phyloP scores from a whole-genome alignment of 2,329 filamentous ascomycete genomes.

The Cordyceps militaris region DNA sequence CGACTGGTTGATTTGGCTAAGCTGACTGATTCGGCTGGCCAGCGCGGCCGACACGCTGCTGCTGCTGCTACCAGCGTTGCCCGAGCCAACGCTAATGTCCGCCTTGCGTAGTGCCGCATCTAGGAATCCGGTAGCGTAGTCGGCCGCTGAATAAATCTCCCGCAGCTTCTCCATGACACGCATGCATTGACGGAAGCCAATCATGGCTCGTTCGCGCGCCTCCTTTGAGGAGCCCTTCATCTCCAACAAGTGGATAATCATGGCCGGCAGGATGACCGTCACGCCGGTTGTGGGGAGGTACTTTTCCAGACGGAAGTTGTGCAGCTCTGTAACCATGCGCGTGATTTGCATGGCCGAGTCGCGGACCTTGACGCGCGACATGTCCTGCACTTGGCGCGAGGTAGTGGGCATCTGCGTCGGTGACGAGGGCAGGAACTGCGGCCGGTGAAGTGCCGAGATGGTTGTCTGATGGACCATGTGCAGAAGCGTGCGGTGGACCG shows the following conservation, averaged over 20 bases:
- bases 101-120: constrained; percentile 86
- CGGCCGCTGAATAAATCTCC: constrained; percentile 88
- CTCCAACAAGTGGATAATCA: constrained; percentile 88
- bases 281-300: constrained; percentile 86
- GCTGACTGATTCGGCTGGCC: constrained; percentile 5
- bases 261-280: constrained; percentile 82
- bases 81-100: constrained; percentile 57
- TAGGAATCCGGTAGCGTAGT: constrained; percentile 92
- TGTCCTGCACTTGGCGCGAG: constrained; percentile 67
- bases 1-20: neutral
- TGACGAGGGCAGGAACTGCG: constrained; percentile 76
- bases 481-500: constrained; percentile 73
- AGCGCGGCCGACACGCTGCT: constrained; percentile 17
- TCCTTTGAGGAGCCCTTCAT: constrained; percentile 76
- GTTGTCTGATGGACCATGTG: constrained; percentile 95
- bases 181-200: constrained; percentile 89
- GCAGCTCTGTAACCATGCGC: constrained; percentile 70
- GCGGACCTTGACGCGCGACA: constrained; percentile 75
- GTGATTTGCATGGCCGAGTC: constrained; percentile 82
- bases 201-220: constrained; percentile 64
- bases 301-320: constrained; percentile 63
- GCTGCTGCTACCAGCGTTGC: neutral
- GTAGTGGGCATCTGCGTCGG: constrained; percentile 45
- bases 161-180: constrained; percentile 79
- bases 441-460: constrained; percentile 81